These are phyloP conservation scores for Flammula alnicola DNA, from an alignment of 1,284 basidiomycete genomes.

Conservation along the genomic window DNA sequence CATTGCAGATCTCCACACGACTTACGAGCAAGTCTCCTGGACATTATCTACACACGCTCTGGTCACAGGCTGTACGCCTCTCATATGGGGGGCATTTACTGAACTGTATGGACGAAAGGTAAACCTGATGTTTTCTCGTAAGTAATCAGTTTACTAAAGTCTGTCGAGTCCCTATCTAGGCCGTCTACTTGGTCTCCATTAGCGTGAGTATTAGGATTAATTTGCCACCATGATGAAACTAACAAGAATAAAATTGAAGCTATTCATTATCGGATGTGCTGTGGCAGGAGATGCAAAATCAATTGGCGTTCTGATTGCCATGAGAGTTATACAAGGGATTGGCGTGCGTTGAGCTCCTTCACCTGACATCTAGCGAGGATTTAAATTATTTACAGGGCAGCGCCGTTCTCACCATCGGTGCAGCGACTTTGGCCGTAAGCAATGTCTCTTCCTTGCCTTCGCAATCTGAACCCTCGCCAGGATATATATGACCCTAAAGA, in stretches of 20 bases:
- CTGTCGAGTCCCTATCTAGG: not conserved
- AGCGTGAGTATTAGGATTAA: not conserved
- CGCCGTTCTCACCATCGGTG: constrained; percentile 79
- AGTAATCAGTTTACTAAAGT: not conserved
- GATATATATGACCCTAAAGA: constrained; percentile 83
- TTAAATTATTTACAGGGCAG: constrained; percentile 40
- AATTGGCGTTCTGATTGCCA: constrained; percentile 63
- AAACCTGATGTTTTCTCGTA: constrained; percentile 2
- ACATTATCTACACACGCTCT: constrained; percentile 80
- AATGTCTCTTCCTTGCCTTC: not conserved
- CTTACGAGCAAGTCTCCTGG: constrained; percentile 69
- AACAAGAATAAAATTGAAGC: no score
- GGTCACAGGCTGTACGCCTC: constrained; percentile 68
- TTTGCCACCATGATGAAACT: no score
- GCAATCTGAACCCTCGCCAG: not conserved
- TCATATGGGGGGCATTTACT: constrained; percentile 73
- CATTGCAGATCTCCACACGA: constrained; percentile 65
- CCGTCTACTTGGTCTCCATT: constrained; percentile 9
- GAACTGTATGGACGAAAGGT: constrained; percentile 85
- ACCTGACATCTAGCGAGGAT: constrained; percentile 4
- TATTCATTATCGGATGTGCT: constrained; percentile 58
- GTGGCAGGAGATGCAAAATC: constrained; percentile 3
- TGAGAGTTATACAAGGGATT: constrained; percentile 69
- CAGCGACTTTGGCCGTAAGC: constrained; percentile 67
- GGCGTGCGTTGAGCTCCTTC: constrained; percentile 46